Evolutionary conservation across 371 early-diverging fungal species (phyloP).

Genomic region (Polyrhizophydium stewartii): DNA sequence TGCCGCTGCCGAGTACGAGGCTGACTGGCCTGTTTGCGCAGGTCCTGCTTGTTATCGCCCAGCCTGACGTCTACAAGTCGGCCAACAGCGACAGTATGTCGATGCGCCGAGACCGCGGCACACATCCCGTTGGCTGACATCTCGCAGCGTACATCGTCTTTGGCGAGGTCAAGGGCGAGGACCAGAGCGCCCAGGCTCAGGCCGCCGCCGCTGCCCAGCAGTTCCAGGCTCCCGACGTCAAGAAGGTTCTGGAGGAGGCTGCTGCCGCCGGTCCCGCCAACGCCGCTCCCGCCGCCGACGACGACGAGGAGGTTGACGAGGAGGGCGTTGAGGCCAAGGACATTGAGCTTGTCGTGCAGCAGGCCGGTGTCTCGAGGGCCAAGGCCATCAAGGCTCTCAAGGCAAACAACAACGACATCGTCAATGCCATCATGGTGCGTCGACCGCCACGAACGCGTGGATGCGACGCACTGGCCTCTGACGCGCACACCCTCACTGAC

Average conservation of each 20-base stretch:
- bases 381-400: slow-evolving; percentile 86
- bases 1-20: background rate
- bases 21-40: slow-evolving; percentile 12
- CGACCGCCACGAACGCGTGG: too few species aligned
- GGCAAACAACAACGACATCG: slow-evolving; percentile 84
- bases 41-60: slow-evolving; percentile 80
- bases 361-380: slow-evolving; percentile 81
- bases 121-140: background rate
- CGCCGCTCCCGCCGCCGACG: slow-evolving; percentile 38
- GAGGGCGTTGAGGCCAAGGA: slow-evolving; percentile 85
- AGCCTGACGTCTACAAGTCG: slow-evolving; percentile 93
- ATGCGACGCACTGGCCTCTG: too few species aligned
- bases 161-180: slow-evolving; percentile 91
- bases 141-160: slow-evolving; percentile 85
- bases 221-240: slow-evolving; percentile 38
- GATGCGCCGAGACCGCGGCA: background rate
- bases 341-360: slow-evolving; percentile 88
- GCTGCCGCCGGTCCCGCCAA: slow-evolving; percentile 43
- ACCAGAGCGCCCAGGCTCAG: slow-evolving; percentile 72
- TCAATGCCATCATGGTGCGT: slow-evolving; percentile 92
- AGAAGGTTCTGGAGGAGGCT: slow-evolving; percentile 40
- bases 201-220: slow-evolving; percentile 31
- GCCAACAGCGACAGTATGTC: slow-evolving; percentile 70
- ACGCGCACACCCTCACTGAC: background rate
- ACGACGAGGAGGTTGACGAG: slow-evolving; percentile 55